Evolutionary conservation across 345 rosid genomes (phyloP).

Genomic region (Eucalyptus erythrocorys): DNA sequence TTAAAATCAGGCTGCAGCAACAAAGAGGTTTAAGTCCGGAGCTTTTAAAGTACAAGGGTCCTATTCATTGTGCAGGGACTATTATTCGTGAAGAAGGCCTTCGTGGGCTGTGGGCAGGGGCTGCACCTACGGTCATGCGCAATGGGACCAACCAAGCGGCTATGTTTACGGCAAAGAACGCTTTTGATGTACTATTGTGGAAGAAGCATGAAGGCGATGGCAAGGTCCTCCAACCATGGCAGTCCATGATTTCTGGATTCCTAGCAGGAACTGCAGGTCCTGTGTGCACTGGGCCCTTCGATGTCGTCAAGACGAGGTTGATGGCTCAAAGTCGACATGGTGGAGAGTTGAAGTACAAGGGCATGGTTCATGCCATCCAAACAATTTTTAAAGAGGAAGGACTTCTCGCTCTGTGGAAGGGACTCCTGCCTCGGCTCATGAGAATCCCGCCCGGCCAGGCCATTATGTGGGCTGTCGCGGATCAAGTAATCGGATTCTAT

Average conservation of each 20-base stretch:
- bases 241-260: conserved; percentile 93
- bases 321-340: conserved; percentile 75
- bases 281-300: conserved; percentile 89
- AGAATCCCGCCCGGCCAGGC: conserved; percentile 99
- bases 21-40: conserved; percentile 80
- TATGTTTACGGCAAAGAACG: conserved; percentile 88
- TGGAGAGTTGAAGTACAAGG: conserved; percentile 64
- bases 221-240: conserved; percentile 77
- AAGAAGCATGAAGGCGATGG: conserved; percentile 94
- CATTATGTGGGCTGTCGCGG: conserved; percentile 98
- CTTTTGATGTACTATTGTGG: conserved; percentile 79
- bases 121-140: conserved; percentile 93
- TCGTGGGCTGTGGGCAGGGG: conserved; percentile 94
- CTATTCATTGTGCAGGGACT: conserved; percentile 68
- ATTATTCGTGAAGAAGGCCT: conserved; percentile 66
- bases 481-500: conserved; percentile 75
- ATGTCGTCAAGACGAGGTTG: conserved; percentile 95
- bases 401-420: conserved; percentile 73
- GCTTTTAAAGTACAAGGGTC: conserved; percentile 85
- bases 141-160: conserved; percentile 97
- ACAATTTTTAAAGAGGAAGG: conserved; percentile 87
- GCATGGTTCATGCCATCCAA: conserved; percentile 86
- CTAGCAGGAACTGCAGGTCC: conserved; percentile 96
- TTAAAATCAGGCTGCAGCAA: conserved; percentile 91
- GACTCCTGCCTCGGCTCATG: conserved; percentile 90